A percentile compares a stretch with the other conserved stretches of the same genome.
These are phyloP conservation scores for Candida cerambycidarum DNA, from an alignment of 805 yeast species.

Conservation along the genomic window DNA sequence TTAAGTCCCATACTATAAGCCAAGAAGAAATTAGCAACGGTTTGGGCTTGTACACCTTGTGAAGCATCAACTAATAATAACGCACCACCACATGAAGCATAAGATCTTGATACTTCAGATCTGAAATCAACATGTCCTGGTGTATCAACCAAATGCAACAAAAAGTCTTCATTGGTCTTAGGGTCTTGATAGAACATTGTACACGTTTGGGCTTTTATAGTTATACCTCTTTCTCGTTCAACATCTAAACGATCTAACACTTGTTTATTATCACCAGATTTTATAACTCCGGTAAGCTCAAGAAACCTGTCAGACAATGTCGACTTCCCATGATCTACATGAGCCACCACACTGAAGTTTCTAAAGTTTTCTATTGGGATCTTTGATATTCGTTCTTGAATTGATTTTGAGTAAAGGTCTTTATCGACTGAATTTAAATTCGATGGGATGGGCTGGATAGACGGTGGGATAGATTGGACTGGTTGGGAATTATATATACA, in stretches of 20 bases:
- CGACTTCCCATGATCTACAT: constrained; percentile 88
- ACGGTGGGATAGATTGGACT: too few species aligned
- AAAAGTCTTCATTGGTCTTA: constrained; percentile 66
- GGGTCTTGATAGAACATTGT: constrained; percentile 76
- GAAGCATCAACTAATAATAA: constrained; percentile 87
- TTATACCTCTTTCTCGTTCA: constrained; percentile 93
- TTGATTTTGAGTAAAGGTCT: constrained; percentile 30
- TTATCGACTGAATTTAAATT: constrained; percentile 19
- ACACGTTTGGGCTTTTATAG: constrained; percentile 96
- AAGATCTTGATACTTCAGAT: constrained; percentile 89
- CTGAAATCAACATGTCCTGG: constrained; percentile 98
- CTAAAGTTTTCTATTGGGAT: constrained; percentile 84
- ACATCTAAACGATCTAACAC: constrained; percentile 91
- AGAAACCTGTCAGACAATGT: constrained; percentile 85
- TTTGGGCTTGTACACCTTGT: constrained; percentile 97
- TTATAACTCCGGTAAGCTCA: constrained; percentile 86
- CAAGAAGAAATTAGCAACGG: constrained; percentile 93
- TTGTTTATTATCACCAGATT: constrained; percentile 73
- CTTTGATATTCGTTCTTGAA: constrained; percentile 61
- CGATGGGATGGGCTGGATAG: background rate
- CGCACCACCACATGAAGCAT: constrained; percentile 97
- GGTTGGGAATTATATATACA: background rate
- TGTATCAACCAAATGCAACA: constrained; percentile 89
- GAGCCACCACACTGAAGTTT: constrained; percentile 94
- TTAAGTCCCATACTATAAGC: constrained; percentile 84